These are phyloP conservation scores for Trichoderma cornu-damae DNA, from an alignment of 2,329 filamentous ascomycete species.

Conservation along the genomic window DNA sequence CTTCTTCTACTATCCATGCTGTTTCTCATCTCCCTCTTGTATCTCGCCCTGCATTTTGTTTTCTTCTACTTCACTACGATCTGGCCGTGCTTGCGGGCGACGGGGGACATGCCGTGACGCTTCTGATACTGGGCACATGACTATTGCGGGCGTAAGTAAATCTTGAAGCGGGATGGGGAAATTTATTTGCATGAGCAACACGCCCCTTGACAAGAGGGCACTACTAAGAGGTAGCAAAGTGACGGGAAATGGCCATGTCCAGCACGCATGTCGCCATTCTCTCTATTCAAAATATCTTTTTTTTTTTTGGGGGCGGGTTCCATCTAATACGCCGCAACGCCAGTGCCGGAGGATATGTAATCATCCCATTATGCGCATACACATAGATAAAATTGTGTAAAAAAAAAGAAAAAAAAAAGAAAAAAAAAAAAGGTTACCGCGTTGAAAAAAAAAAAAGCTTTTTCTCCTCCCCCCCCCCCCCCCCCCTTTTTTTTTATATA, in stretches of 20 bases:
- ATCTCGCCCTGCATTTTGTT: background rate
- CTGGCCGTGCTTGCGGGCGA: background rate
- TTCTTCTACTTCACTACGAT: background rate
- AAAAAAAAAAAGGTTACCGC: background rate
- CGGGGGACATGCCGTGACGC: background rate
- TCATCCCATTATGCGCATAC: conserved; percentile 18
- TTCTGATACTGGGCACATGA: background rate
- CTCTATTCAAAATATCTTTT: conserved; percentile 23
- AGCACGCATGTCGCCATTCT: conserved; percentile 12
- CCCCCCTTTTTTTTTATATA: background rate
- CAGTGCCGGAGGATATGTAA: conserved; percentile 25
- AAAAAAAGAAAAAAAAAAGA: background rate
- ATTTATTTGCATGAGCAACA: background rate
- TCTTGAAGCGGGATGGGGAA: background rate
- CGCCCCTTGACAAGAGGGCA: background rate
- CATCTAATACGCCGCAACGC: conserved; percentile 31
- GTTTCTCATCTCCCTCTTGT: background rate
- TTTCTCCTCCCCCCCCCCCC: background rate
- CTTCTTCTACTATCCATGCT: background rate
- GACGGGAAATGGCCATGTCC: background rate
- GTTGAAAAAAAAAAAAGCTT: background rate
- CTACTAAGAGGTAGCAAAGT: background rate
- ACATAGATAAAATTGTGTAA: conserved; percentile 15
- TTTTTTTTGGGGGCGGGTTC: too few relatives aligned
- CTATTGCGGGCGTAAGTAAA: background rate